Percentiles rank a stretch among this genome's conserved stretches.
phyloP scores from a whole-genome alignment of 176 grass and related monocot species.

The Canna indica region DNA sequence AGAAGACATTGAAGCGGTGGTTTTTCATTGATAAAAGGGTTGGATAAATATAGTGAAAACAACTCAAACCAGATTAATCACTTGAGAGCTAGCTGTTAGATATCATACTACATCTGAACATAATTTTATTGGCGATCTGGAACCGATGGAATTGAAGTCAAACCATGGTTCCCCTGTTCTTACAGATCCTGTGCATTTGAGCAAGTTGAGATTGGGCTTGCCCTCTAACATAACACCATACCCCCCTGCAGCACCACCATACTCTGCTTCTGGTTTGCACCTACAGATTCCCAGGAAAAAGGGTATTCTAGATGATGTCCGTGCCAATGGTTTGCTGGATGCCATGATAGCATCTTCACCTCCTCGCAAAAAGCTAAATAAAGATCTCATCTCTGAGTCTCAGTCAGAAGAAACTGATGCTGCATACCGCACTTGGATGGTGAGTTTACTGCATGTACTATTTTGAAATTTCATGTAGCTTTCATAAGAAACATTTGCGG shows the following conservation, averaged over 20 bases:
- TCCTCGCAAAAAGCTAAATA: constrained; percentile 20
- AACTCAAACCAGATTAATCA: constrained; percentile 14
- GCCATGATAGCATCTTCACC: constrained; percentile 43
- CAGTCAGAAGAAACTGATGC: constrained; percentile 8
- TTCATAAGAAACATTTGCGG: neutral
- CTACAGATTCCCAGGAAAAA: constrained; percentile 22
- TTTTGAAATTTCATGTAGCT: constrained; percentile 4
- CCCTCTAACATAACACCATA: constrained; percentile 54
- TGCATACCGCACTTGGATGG: constrained; percentile 29
- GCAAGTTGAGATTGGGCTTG: constrained; percentile 37
- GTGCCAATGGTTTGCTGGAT: constrained; percentile 22
- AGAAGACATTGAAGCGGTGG: constrained; percentile 23
- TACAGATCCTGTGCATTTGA: constrained; percentile 41
- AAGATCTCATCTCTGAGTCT: neutral
- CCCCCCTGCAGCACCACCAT: constrained; percentile 35
- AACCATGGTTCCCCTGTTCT: constrained; percentile 68
- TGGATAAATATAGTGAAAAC: constrained; percentile 4
- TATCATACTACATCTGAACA: neutral
- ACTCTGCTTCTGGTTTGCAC: constrained; percentile 32
- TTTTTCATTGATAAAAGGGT: constrained; percentile 27
- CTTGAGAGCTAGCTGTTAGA: constrained; percentile 7
- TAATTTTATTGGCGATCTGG: constrained; percentile 8
- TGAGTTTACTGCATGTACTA: constrained; percentile 17
- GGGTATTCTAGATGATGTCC: constrained; percentile 50
- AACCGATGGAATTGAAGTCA: constrained; percentile 50